A percentile compares a stretch with the other conserved stretches of the same genome.
Conservation (phyloP, 352 stramenopile genomes). For the Phytophthora sansomeana region DNA sequence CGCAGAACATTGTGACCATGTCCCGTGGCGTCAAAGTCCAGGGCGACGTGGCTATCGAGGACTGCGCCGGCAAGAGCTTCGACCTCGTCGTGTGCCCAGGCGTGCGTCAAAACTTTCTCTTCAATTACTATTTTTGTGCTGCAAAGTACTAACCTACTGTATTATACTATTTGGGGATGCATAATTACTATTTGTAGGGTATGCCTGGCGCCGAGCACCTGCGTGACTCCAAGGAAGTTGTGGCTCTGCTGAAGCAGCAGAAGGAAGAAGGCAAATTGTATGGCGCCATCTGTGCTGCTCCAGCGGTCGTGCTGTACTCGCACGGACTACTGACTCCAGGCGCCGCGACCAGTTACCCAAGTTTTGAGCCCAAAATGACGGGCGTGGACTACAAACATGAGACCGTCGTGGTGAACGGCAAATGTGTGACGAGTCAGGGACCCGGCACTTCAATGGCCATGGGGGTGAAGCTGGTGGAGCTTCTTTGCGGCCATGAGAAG, state of each 20-base stretch:
- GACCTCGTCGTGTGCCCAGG: conserved; percentile 78
- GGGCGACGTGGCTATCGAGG: conserved; percentile 71
- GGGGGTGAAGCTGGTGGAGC: conserved; percentile 82
- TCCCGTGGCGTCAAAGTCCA: conserved; percentile 77
- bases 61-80: conserved; percentile 59
- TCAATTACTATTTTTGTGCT: conserved; percentile 3
- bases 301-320: conserved; percentile 70
- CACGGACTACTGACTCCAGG: conserved; percentile 64
- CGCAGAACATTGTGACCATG: conserved; percentile 76
- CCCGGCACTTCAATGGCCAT: conserved; percentile 85
- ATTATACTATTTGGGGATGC: conserved; percentile 3
- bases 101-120: conserved; percentile 35
- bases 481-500: conserved; percentile 72
- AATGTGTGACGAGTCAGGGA: conserved; percentile 83
- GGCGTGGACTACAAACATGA: conserved; percentile 55
- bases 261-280: conserved; percentile 71
- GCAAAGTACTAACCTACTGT: background rate
- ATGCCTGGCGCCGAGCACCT: conserved; percentile 75
- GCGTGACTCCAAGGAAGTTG: conserved; percentile 69
- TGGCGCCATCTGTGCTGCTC: conserved; percentile 81
- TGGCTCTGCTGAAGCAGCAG: conserved; percentile 67
- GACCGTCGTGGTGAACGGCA: conserved; percentile 71
- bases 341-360: conserved; percentile 70
- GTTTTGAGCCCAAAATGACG: conserved; percentile 73
- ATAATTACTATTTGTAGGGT: conserved; percentile 41